Evolutionary conservation across 2,329 filamentous ascomycete genomes (phyloP), one percentile per base, ranked within the genome.

Genomic region (Scytalidium sp.): DNA sequence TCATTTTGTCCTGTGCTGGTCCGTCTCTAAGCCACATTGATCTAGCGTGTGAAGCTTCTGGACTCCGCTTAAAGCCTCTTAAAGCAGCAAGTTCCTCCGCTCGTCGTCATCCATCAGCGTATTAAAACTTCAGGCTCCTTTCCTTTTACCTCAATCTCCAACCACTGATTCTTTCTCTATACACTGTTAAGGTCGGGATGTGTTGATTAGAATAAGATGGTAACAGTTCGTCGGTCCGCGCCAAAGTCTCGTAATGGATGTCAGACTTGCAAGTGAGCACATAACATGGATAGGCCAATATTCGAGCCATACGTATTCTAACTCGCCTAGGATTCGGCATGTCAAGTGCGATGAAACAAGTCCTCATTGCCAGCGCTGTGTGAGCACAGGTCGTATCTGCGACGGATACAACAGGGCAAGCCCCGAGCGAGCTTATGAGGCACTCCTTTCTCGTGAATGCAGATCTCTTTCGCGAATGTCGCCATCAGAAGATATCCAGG

Each of bases 191-290:
- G 17, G 17, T 8, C 17, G 17, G 5, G 11, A 36, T 7, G 17
- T 36, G 5, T 15, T 9, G 5, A 36, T n/a, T 36, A 4, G 32
- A 36, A 15, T 15, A 36, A 27, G 25, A 27, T 36, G 32, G 32
- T 36, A 15, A 15, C 17, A 15, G 13, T 36, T 36, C 32, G 32
- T 4, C 32, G 32, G 17, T 55, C 53, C 45, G 48, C 53, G 19
- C 52, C 52, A 23, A 55, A 51, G 46, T 45, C 44, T 23, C 41
- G 52, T 41, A 46, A 48, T 42, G 52, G 52, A 15, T 55, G 55
- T 41, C 40, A 53, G 20, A 53, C 55, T 17, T 55, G 54, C 48
- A 56, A 53, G 55, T 55, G 46, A 39, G 52, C 45, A 36, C 5
- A 15, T 19, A 10, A 44, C 3, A 27, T 44, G 45, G 15, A 41